Percentiles rank a stretch among this genome's conserved stretches.
These are phyloP conservation scores for Pinus tabuliformis DNA, from an alignment of 75 land plant genomes.

Conservation along the genomic window DNA sequence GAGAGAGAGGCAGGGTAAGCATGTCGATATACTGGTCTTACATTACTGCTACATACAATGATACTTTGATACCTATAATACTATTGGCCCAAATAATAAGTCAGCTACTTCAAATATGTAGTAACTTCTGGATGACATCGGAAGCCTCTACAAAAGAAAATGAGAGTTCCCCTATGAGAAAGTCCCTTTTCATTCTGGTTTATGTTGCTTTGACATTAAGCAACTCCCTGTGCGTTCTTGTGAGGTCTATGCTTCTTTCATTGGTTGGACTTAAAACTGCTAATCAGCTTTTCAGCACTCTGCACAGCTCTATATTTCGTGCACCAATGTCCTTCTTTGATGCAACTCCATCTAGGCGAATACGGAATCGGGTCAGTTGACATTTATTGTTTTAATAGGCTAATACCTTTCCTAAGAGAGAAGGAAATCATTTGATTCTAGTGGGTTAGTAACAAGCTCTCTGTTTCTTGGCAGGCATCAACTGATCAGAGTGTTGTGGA, in stretches of 20 bases:
- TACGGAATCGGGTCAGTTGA: slow-evolving; percentile 71
- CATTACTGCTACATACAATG: slow-evolving; percentile 55
- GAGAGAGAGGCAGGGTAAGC: slow-evolving; percentile 60
- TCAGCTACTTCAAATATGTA: slow-evolving; percentile 65
- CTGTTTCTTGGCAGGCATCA: slow-evolving; percentile 8
- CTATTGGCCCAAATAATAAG: slow-evolving; percentile 57
- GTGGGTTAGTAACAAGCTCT: not conserved
- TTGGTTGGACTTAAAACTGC: slow-evolving; percentile 49
- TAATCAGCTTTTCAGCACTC: slow-evolving; percentile 19
- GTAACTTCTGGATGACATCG: slow-evolving; percentile 92
- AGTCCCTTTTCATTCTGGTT: slow-evolving; percentile 32
- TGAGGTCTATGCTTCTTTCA: slow-evolving; percentile 50
- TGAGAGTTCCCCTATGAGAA: slow-evolving; percentile 18
- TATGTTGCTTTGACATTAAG: slow-evolving; percentile 37
- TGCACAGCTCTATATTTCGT: slow-evolving; percentile 68
- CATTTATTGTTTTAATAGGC: not conserved
- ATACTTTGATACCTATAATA: slow-evolving; percentile 76
- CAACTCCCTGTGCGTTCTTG: slow-evolving; percentile 52
- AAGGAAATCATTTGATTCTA: not conserved
- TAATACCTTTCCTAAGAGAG: not conserved
- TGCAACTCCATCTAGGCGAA: slow-evolving; percentile 83
- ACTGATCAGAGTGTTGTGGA: slow-evolving; percentile 18
- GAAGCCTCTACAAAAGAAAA: slow-evolving; percentile 35
- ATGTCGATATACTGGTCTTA: slow-evolving; percentile 60
- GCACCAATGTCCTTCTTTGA: slow-evolving; percentile 93